Conservation (phyloP, 1,139 yeast genomes). For the Candida tropicalis region DNA sequence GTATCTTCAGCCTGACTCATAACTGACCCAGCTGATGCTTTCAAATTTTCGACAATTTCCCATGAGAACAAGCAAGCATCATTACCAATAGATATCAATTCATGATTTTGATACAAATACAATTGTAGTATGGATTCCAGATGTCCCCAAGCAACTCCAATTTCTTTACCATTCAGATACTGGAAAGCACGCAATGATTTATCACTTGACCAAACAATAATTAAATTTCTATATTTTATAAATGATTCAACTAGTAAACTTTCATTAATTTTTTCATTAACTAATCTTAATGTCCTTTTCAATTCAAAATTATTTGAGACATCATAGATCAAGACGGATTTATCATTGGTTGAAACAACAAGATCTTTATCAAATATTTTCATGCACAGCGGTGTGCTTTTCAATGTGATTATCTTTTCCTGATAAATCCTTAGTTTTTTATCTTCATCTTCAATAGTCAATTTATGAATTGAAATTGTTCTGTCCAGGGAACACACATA, state of each 20-base stretch:
- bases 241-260: conserved; percentile 47
- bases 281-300: conserved; percentile 42
- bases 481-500: conserved; percentile 63
- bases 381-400: conserved; percentile 49
- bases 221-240: conserved; percentile 24
- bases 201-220: conserved; percentile 52
- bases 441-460: conserved; percentile 22
- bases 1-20: conserved; percentile 1
- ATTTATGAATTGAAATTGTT: conserved; percentile 53
- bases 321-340: conserved; percentile 43
- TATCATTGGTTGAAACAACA: conserved; percentile 57
- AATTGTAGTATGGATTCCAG: conserved; percentile 57
- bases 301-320: conserved; percentile 35
- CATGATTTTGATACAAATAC: conserved; percentile 16
- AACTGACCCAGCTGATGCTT: conserved; percentile 2
- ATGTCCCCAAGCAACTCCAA: conserved; percentile 66
- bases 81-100: conserved; percentile 44
- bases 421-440: conserved; percentile 23
- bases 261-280: conserved; percentile 36
- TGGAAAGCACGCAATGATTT: conserved; percentile 57
- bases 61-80: conserved; percentile 60
- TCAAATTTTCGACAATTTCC: conserved; percentile 24
- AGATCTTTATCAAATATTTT: conserved; percentile 34
- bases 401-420: conserved; percentile 52
- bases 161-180: conserved; percentile 44